phyloP scores from a whole-genome alignment of 768 basidiomycete genomes.

The Sarcodon sp. region DNA sequence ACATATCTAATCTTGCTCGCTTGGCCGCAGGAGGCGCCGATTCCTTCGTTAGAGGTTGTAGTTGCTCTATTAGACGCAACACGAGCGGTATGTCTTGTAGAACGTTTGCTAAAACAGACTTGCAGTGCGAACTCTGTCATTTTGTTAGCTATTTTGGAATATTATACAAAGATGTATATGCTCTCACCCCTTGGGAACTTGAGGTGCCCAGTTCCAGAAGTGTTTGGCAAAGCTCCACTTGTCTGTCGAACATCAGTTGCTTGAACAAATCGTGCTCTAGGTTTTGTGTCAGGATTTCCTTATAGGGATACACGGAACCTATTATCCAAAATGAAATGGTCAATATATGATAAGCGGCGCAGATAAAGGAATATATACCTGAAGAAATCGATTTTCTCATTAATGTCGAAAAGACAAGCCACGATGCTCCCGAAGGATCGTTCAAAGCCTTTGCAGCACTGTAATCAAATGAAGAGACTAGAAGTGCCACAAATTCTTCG shows the following conservation, averaged over 20 bases:
- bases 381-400: conserved; percentile 31
- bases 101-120: conserved; percentile 33
- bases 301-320: conserved; percentile 29
- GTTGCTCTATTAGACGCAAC: conserved; percentile 31
- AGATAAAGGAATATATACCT: conserved; percentile 19
- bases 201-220: conserved; percentile 41
- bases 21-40: conserved; percentile 42
- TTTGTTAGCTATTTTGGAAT: background rate
- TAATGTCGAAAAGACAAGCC: conserved; percentile 35
- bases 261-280: conserved; percentile 46
- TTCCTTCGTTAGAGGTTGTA: conserved; percentile 32
- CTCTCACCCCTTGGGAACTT: conserved; percentile 35
- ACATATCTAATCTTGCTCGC: conserved; percentile 51
- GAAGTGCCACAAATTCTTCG: conserved; percentile 17
- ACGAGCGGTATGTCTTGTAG: conserved; percentile 41
- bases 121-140: conserved; percentile 14
- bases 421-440: conserved; percentile 26
- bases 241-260: conserved; percentile 35
- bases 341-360: too few species aligned
- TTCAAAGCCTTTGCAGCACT: conserved; percentile 33
- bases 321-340: background rate
- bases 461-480: conserved; percentile 38
- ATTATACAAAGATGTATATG: background rate
- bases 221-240: conserved; percentile 38
- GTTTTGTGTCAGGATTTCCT: conserved; percentile 26